phyloP scores from a whole-genome alignment of 148 eudicot species.

The Polygonum maritimum region DNA sequence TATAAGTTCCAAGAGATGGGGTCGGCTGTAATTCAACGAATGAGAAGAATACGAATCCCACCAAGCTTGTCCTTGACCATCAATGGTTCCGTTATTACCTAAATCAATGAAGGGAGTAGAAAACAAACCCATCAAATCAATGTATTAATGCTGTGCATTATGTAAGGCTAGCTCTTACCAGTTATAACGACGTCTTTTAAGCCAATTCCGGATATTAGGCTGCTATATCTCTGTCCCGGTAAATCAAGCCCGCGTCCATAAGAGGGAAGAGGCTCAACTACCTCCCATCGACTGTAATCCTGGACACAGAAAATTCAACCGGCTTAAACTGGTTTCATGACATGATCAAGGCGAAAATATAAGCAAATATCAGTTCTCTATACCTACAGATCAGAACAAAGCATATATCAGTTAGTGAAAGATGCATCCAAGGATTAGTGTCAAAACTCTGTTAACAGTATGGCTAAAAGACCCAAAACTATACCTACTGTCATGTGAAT shows the following conservation, averaged over 20 bases:
- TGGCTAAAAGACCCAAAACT: not conserved
- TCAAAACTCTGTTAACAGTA: not conserved
- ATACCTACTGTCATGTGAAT: not conserved
- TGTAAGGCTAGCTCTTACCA: slow-evolving; percentile 22
- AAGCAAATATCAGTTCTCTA: not conserved
- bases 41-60: slow-evolving; percentile 41
- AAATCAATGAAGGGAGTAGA: slow-evolving; percentile 9
- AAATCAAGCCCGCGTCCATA: slow-evolving; percentile 54
- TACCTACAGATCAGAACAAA: not conserved
- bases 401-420: not conserved
- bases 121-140: not conserved
- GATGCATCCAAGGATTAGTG: not conserved
- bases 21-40: slow-evolving; percentile 51
- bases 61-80: slow-evolving; percentile 71
- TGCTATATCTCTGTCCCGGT: slow-evolving; percentile 53
- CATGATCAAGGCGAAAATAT: not conserved
- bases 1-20: slow-evolving; percentile 55
- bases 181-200: slow-evolving; percentile 54
- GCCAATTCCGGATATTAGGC: slow-evolving; percentile 47
- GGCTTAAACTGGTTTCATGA: not conserved
- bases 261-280: slow-evolving; percentile 59
- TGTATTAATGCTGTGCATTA: not conserved
- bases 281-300: slow-evolving; percentile 45
- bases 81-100: slow-evolving; percentile 65
- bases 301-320: not conserved